Conservation (phyloP, 371 early-diverging fungal genomes). For the Dichotomocladium elegans region DNA sequence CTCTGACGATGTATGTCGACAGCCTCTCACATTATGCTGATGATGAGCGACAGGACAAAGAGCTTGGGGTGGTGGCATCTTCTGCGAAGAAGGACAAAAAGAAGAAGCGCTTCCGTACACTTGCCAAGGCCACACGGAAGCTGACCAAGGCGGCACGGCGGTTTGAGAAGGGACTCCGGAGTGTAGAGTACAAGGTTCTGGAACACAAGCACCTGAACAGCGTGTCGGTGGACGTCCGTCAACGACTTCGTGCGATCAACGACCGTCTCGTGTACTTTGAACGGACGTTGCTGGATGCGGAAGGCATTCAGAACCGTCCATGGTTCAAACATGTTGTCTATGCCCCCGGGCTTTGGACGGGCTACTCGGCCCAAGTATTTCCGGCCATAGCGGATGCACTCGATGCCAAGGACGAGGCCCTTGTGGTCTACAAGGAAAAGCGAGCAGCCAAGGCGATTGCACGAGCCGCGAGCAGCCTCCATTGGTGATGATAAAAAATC, state of each 20-base stretch:
- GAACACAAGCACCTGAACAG: background rate
- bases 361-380: conserved; percentile 49
- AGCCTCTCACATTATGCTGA: background rate
- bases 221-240: conserved; percentile 14
- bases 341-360: conserved; percentile 56
- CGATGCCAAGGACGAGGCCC: conserved; percentile 23
- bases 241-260: conserved; percentile 29
- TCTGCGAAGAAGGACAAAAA: too few relatives aligned
- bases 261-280: conserved; percentile 45
- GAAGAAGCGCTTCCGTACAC: background rate
- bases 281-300: conserved; percentile 48
- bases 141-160: conserved; percentile 1
- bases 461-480: background rate
- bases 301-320: conserved; percentile 52
- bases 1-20: conserved; percentile 2
- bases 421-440: conserved; percentile 22
- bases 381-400: conserved; percentile 52
- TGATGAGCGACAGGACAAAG: too few relatives aligned
- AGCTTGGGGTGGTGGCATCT: too few relatives aligned
- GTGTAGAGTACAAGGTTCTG: conserved; percentile 5
- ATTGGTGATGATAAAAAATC: too few relatives aligned
- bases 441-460: conserved; percentile 14
- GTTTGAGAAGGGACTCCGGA: conserved; percentile 8
- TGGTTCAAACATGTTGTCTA: conserved; percentile 65
- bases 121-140: conserved; percentile 9